phyloP scores from a whole-genome alignment of 2,329 filamentous ascomycete species.

The Neodidymelliopsis sp. region DNA sequence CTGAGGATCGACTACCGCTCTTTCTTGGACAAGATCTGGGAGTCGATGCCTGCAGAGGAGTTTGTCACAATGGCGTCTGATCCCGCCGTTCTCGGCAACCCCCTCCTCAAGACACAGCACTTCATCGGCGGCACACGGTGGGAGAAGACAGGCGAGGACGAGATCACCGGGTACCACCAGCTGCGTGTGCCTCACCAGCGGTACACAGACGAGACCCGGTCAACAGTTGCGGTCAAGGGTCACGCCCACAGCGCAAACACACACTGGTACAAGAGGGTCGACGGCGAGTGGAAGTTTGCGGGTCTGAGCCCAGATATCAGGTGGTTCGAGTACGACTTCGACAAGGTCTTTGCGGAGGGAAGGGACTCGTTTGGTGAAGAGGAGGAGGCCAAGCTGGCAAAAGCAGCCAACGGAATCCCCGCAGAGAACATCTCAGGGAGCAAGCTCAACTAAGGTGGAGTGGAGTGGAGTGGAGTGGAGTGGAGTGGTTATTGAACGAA shows the following conservation, averaged over 20 bases:
- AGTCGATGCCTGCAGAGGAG: conserved; percentile 63
- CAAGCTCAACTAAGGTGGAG: conserved; percentile 3
- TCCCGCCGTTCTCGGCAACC: conserved; percentile 62
- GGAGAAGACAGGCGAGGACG: conserved; percentile 58
- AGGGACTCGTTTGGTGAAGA: conserved; percentile 56
- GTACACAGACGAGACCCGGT: conserved; percentile 58
- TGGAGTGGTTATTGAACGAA: conserved; percentile 2
- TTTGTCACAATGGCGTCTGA: conserved; percentile 62
- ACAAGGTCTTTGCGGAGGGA: conserved; percentile 61
- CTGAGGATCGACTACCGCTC: conserved; percentile 72
- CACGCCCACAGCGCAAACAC: conserved; percentile 63
- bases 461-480: conserved; percentile 7
- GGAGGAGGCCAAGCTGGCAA: conserved; percentile 28
- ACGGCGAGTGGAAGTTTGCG: conserved; percentile 66
- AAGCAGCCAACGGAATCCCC: conserved; percentile 50
- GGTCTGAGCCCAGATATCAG: conserved; percentile 62
- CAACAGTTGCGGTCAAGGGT: conserved; percentile 61
- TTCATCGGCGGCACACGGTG: conserved; percentile 63
- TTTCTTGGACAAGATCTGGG: conserved; percentile 63
- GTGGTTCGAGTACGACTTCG: conserved; percentile 65
- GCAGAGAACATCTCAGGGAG: conserved; percentile 20
- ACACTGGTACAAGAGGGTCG: conserved; percentile 65
- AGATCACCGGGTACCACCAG: conserved; percentile 64
- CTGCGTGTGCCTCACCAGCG: conserved; percentile 65
- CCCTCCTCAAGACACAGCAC: conserved; percentile 64